Percentiles rank a stretch among this genome's conserved stretches.
Conservation (phyloP, 768 basidiomycete species). For the Lentinus tigrinus region DNA sequence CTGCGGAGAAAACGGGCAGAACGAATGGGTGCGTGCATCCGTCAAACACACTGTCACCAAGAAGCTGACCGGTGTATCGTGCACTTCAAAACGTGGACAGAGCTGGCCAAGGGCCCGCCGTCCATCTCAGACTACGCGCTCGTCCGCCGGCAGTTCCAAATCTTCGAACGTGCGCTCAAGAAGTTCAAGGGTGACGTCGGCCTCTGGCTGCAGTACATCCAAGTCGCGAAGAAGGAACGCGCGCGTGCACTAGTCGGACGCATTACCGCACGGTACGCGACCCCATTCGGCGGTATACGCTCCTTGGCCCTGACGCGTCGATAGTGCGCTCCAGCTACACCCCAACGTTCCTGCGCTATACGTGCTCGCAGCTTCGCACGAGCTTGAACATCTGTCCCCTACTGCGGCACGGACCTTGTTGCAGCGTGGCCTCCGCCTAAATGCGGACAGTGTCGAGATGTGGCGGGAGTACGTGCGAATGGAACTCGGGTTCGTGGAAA, state of each 20-base stretch:
- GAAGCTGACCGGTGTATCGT: neutral
- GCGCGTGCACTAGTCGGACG: conserved; percentile 79
- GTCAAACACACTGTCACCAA: neutral
- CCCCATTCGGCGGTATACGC: neutral
- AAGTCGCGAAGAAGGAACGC: conserved; percentile 77
- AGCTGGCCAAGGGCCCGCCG: conserved; percentile 41
- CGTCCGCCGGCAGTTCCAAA: conserved; percentile 80
- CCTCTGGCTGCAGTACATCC: conserved; percentile 87
- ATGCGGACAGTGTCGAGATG: conserved; percentile 67
- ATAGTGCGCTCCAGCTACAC: conserved; percentile 84
- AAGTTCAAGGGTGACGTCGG: conserved; percentile 87
- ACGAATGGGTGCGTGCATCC: conserved; percentile 56
- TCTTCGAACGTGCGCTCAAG: conserved; percentile 86
- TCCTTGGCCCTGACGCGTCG: neutral
- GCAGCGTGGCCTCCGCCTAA: conserved; percentile 82
- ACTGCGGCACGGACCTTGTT: conserved; percentile 81
- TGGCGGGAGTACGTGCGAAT: conserved; percentile 92
- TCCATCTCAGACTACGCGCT: conserved; percentile 85
- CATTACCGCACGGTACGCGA: conserved; percentile 73
- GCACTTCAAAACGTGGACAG: conserved; percentile 19
- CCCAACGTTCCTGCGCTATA: conserved; percentile 77
- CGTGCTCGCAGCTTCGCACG: conserved; percentile 82
- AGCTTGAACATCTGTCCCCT: conserved; percentile 69
- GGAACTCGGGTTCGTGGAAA: conserved; percentile 85
- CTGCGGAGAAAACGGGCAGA: conserved; percentile 73